These are phyloP conservation scores for Draba incana DNA, from an alignment of 345 rosid species.

Conservation along the genomic window DNA sequence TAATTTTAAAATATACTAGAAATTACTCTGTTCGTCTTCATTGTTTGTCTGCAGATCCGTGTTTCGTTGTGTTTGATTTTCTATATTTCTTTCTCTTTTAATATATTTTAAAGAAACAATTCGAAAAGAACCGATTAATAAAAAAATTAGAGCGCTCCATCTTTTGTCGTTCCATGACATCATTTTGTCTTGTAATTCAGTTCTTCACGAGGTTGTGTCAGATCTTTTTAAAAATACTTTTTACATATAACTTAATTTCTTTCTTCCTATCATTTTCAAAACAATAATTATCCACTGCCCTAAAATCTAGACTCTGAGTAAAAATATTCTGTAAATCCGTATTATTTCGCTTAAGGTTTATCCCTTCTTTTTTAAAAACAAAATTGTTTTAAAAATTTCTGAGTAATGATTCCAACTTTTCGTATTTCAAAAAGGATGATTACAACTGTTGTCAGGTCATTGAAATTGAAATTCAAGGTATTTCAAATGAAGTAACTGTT, in stretches of 20 bases:
- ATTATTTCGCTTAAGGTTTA: neutral
- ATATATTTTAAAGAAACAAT: slow-evolving; percentile 25
- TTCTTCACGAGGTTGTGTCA: slow-evolving; percentile 93
- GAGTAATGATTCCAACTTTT: slow-evolving; percentile 37
- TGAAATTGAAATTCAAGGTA: slow-evolving; percentile 28
- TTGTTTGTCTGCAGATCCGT: slow-evolving; percentile 46
- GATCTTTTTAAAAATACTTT: slow-evolving; percentile 41
- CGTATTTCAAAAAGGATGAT: slow-evolving; percentile 38
- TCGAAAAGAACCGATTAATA: slow-evolving; percentile 11
- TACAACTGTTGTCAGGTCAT: slow-evolving; percentile 41
- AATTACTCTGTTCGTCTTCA: slow-evolving; percentile 40
- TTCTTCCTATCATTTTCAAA: slow-evolving; percentile 37
- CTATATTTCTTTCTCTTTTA: slow-evolving; percentile 18
- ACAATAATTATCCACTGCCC: slow-evolving; percentile 40
- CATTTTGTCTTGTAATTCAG: slow-evolving; percentile 77
- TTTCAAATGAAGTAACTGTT: slow-evolving; percentile 34
- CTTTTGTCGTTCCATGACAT: slow-evolving; percentile 63
- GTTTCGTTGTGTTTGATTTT: slow-evolving; percentile 41
- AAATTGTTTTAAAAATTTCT: neutral
- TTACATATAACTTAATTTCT: neutral
- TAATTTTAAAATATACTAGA: neutral
- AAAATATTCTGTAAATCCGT: slow-evolving; percentile 31
- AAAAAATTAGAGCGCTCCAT: slow-evolving; percentile 43
- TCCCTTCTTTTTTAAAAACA: neutral
- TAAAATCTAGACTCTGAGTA: slow-evolving; percentile 42